phyloP scores from a whole-genome alignment of 441 rosid species.

The Jatropha podagrica region DNA sequence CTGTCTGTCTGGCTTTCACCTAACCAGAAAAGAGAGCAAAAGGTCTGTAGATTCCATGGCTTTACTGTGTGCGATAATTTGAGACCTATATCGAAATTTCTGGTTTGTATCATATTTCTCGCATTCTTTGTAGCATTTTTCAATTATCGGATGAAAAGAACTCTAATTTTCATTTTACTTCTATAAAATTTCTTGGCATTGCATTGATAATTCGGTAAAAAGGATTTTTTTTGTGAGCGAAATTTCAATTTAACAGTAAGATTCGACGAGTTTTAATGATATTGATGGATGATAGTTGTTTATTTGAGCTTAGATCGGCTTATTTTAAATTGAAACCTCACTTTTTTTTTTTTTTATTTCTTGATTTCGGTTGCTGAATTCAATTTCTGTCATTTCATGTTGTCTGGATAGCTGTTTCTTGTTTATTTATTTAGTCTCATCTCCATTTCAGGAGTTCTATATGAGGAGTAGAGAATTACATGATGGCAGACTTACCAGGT shows the following conservation, averaged over 20 bases:
- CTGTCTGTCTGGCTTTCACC: not conserved
- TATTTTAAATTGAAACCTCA: not conserved
- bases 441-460: slow-evolving; percentile 33
- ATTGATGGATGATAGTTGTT: not conserved
- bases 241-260: not conserved
- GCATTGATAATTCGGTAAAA: not conserved
- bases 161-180: not conserved
- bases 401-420: not conserved
- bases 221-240: not conserved
- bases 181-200: not conserved
- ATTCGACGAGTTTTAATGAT: not conserved
- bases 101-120: not conserved
- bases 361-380: not conserved
- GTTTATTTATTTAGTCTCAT: not conserved
- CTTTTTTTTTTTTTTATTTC: not conserved
- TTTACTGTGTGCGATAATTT: not conserved
- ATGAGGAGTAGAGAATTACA: slow-evolving; percentile 34
- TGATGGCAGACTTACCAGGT: slow-evolving; percentile 85
- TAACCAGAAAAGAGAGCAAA: not conserved
- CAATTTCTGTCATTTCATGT: not conserved
- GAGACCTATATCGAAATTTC: not conserved
- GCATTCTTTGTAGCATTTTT: not conserved
- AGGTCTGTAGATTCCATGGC: not conserved
- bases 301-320: not conserved
- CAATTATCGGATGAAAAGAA: not conserved